Conservation (phyloP, 1,284 basidiomycete genomes). For the Ustilago trichophora region DNA sequence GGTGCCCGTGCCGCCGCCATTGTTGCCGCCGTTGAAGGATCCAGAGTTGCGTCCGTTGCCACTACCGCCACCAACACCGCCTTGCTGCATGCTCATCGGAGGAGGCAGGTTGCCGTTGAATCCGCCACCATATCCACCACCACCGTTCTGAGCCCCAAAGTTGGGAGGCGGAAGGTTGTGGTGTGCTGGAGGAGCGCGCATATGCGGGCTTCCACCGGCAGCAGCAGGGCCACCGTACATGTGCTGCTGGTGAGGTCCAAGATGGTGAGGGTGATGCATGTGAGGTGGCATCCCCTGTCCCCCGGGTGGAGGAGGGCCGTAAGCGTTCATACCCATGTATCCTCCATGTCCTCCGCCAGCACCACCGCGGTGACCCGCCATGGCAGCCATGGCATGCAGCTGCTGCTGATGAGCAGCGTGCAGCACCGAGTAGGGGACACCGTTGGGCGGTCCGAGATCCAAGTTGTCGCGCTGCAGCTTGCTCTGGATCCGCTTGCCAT, state of each 20-base stretch:
- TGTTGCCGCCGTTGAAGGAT: neutral
- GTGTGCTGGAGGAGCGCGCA: neutral
- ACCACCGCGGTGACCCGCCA: slow-evolving; percentile 15
- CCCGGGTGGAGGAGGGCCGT: slow-evolving; percentile 13
- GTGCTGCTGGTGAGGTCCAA: slow-evolving; percentile 11
- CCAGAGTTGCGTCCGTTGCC: no score
- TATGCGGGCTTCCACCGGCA: slow-evolving; percentile 4
- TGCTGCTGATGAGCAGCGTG: slow-evolving; percentile 57
- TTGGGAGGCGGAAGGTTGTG: slow-evolving; percentile 28
- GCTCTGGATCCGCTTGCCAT: slow-evolving; percentile 66
- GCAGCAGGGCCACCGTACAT: slow-evolving; percentile 10
- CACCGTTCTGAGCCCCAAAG: slow-evolving; percentile 6
- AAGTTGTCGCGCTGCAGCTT: slow-evolving; percentile 65
- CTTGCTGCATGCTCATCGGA: slow-evolving; percentile 20
- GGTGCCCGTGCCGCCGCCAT: neutral
- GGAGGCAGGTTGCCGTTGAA: slow-evolving; percentile 6
- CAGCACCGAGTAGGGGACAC: slow-evolving; percentile 54
- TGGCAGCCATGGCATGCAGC: slow-evolving; percentile 50
- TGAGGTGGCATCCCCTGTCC: no score
- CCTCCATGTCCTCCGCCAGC: slow-evolving; percentile 5
- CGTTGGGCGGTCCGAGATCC: slow-evolving; percentile 46
- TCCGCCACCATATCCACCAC: slow-evolving; percentile 3
- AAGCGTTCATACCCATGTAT: slow-evolving; percentile 26
- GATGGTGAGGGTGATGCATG: slow-evolving; percentile 7
- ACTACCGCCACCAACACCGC: neutral